A percentile compares a stretch with the other conserved stretches of the same genome.
Conservation (phyloP, 176 grass and related monocot species). For the Paspalum vaginatum region DNA sequence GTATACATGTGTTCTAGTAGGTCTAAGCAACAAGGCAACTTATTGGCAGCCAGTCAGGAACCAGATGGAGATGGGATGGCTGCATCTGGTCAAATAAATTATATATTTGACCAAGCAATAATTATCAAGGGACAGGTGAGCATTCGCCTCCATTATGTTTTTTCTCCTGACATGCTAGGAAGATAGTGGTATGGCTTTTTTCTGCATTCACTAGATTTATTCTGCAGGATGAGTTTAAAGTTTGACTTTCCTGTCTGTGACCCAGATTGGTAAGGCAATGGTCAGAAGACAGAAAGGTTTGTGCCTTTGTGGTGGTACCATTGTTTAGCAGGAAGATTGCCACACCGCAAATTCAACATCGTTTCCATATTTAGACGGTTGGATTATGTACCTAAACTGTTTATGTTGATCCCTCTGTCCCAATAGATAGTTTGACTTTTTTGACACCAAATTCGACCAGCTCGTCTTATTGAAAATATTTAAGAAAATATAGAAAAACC, state of each 20-base stretch:
- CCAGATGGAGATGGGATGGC: neutral
- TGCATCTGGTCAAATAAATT: neutral
- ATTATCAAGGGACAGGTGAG: neutral
- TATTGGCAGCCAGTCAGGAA: neutral
- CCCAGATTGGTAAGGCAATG: constrained; percentile 54
- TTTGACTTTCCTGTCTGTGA: constrained; percentile 24
- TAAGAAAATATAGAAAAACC: too few relatives aligned
- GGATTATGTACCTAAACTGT: too few relatives aligned
- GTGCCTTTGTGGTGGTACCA: too few relatives aligned
- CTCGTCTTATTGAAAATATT: too few relatives aligned
- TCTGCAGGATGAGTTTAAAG: neutral
- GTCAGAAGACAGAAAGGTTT: too few relatives aligned
- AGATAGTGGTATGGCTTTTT: constrained; percentile 52
- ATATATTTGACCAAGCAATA: neutral
- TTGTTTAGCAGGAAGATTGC: constrained; percentile 68
- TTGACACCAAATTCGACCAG: too few relatives aligned
- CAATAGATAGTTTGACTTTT: too few relatives aligned
- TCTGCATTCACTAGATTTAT: constrained; percentile 18
- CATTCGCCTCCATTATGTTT: constrained; percentile 26
- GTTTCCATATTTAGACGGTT: too few relatives aligned
- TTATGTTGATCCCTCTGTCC: too few relatives aligned
- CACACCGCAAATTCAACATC: too few relatives aligned
- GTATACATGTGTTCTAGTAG: neutral
- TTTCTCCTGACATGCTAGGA: constrained; percentile 67
- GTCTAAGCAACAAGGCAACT: neutral